phyloP scores from a whole-genome alignment of 75 land plant genomes.

The Cunninghamia lanceolata region DNA sequence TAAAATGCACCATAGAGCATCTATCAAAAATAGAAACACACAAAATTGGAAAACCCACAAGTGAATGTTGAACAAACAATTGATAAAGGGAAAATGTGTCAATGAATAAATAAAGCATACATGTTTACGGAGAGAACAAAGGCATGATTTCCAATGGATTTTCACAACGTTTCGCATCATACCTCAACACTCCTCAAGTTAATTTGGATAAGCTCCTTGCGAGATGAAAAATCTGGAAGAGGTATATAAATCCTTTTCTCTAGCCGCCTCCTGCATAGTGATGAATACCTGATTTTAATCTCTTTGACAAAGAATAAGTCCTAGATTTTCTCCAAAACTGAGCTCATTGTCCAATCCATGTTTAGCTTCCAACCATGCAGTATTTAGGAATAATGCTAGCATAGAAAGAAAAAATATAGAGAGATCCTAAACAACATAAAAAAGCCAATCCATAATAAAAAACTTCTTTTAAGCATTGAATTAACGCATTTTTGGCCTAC shows the following conservation, averaged over 20 bases:
- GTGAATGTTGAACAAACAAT: neutral
- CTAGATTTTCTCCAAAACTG: neutral
- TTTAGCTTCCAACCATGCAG: neutral
- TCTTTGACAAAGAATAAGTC: neutral
- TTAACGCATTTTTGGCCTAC: neutral
- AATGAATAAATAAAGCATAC: neutral
- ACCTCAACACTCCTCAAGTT: constrained; percentile 96
- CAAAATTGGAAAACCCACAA: neutral
- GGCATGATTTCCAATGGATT: neutral
- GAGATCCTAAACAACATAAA: neutral
- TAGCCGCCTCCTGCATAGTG: constrained; percentile 78
- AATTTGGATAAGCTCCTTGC: constrained; percentile 89
- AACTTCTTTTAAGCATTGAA: neutral
- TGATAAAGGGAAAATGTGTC: neutral
- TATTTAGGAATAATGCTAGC: neutral
- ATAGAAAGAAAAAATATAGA: neutral
- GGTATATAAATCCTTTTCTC: constrained; percentile 98
- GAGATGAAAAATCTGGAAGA: constrained; percentile 84
- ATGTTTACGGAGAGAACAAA: neutral
- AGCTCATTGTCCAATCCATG: neutral
- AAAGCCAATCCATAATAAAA: neutral
- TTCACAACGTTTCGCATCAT: neutral
- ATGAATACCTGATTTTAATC: neutral
- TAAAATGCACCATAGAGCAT: neutral
- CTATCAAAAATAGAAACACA: neutral